These are phyloP conservation scores for Teratosphaeria destructans DNA, from an alignment of 2,329 filamentous ascomycete species.

Conservation along the genomic window DNA sequence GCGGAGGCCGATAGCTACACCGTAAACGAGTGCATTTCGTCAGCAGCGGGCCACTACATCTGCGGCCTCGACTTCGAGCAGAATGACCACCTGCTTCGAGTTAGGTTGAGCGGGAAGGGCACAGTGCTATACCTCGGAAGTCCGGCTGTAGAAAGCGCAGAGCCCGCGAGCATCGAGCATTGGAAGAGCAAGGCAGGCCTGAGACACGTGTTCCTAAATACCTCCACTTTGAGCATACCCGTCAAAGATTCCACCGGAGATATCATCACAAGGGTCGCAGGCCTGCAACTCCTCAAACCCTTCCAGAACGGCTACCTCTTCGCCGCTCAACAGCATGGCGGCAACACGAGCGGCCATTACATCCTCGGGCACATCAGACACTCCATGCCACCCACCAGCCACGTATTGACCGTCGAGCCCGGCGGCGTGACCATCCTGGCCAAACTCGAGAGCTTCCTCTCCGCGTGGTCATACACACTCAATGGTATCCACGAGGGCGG, in stretches of 20 bases:
- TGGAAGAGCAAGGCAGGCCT: slow-evolving; percentile 25
- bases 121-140: slow-evolving; percentile 25
- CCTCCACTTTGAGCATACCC: slow-evolving; percentile 3
- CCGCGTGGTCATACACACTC: slow-evolving; percentile 18
- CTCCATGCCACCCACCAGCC: slow-evolving; percentile 2
- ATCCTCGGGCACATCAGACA: slow-evolving; percentile 19
- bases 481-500: slow-evolving; percentile 12
- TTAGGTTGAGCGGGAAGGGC: slow-evolving; percentile 24
- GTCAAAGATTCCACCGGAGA: neutral
- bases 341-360: slow-evolving; percentile 19
- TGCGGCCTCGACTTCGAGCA: slow-evolving; percentile 25
- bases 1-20: slow-evolving; percentile 21
- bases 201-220: slow-evolving; percentile 22
- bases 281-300: slow-evolving; percentile 21
- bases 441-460: slow-evolving; percentile 21
- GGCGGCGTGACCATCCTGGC: slow-evolving; percentile 17
- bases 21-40: slow-evolving; percentile 21
- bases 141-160: slow-evolving; percentile 9
- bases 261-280: slow-evolving; percentile 13
- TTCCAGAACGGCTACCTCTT: slow-evolving; percentile 20
- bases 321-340: slow-evolving; percentile 21
- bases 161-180: slow-evolving; percentile 14
- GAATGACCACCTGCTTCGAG: slow-evolving; percentile 22
- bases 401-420: slow-evolving; percentile 12
- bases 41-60: slow-evolving; percentile 25